These are phyloP conservation scores for Fonsecaea erecta DNA, from an alignment of 2,329 filamentous ascomycete genomes.

Conservation along the genomic window DNA sequence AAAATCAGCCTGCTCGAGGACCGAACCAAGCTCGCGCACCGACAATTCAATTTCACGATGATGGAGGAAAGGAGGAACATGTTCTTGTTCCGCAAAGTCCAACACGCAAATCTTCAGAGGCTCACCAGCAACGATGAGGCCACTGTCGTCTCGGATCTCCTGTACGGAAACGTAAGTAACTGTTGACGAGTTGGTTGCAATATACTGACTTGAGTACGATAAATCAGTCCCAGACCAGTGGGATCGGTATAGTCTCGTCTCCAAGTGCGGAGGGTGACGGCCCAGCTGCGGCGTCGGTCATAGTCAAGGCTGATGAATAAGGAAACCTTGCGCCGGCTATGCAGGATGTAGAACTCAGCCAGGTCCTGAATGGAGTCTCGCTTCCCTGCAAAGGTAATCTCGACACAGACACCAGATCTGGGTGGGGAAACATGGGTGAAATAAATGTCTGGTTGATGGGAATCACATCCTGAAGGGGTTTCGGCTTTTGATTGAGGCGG, in stretches of 20 bases:
- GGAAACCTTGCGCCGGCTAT: background rate
- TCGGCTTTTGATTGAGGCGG: background rate
- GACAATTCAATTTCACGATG: background rate
- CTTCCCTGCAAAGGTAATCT: background rate
- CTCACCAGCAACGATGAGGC: background rate
- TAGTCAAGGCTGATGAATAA: background rate
- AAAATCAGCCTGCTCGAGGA: background rate
- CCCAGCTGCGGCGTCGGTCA: background rate
- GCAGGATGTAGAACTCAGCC: background rate
- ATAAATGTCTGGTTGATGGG: background rate
- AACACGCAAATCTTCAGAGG: background rate
- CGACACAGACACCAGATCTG: background rate
- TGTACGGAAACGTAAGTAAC: background rate
- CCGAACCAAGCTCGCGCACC: background rate
- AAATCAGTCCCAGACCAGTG: background rate
- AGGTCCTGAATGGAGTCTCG: background rate
- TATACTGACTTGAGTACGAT: background rate
- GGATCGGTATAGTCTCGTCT: constrained; percentile 1
- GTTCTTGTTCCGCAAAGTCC: background rate
- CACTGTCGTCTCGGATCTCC: background rate
- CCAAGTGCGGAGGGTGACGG: background rate
- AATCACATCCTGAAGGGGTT: background rate
- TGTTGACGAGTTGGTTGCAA: background rate
- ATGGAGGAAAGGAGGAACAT: background rate
- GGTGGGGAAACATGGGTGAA: background rate